These are phyloP conservation scores for Leishmania gerbilli DNA, from an alignment of 208 protist species.

Conservation along the genomic window DNA sequence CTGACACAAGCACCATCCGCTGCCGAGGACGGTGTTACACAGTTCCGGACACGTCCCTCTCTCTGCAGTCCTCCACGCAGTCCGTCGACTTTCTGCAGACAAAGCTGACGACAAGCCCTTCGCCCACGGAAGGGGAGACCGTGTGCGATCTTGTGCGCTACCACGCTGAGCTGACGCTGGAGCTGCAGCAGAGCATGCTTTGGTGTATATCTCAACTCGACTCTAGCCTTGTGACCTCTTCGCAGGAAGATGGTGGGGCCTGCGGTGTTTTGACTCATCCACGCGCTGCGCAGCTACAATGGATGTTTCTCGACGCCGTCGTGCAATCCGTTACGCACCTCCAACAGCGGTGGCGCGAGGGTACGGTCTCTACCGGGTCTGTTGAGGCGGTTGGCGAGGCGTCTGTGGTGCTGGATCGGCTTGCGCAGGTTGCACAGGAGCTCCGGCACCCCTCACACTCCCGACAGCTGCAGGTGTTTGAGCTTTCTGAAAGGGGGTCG, in stretches of 20 bases:
- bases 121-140: neutral
- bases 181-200: conserved; percentile 39
- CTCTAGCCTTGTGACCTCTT: neutral
- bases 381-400: conserved; percentile 14
- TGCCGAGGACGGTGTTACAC: conserved; percentile 24
- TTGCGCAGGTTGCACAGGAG: conserved; percentile 7
- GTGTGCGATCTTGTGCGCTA: conserved; percentile 6
- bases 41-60: conserved; percentile 2
- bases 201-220: conserved; percentile 24
- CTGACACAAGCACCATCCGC: conserved; percentile 12
- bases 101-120: neutral
- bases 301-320: conserved; percentile 23
- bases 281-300: conserved; percentile 25
- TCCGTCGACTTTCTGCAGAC: neutral
- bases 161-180: conserved; percentile 36
- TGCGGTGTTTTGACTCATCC: conserved; percentile 26
- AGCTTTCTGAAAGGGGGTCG: neutral
- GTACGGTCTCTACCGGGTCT: neutral
- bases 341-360: conserved; percentile 2
- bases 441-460: neutral
- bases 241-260: conserved; percentile 24
- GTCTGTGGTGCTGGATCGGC: conserved; percentile 12
- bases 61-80: neutral
- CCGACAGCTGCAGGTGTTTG: conserved; percentile 25
- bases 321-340: neutral